Base-by-base conservation (phyloP, 169 alveolate genomes). In the Theileria parva region DNA sequence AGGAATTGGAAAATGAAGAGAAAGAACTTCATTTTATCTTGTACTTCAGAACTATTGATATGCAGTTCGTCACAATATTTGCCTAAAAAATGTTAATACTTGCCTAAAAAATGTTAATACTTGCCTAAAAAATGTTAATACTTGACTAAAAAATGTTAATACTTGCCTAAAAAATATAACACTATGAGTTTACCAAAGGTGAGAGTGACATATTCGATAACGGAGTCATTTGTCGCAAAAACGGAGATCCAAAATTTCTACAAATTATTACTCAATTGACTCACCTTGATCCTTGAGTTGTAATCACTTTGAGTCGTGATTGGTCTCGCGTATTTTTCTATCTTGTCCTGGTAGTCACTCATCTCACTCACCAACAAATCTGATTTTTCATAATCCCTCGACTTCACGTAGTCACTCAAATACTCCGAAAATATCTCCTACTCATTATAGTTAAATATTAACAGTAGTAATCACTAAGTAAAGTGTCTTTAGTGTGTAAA, bases 1-100 rank as follows among this genome's bases (percentile, higher is more conserved):
- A 81, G 32, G 12, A 61, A 69, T 21, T 80, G 44, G 85, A 81
- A 81, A 17, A 81, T n/a, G 48, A 64, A 73, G 77, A 81, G 30
- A 6, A 81, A 37, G 76, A 81, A 81, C 44, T 28, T 9, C 9
- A 81, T 23, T 25, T 77, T 68, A 21, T n/a, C 25, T 32, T 0
- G 60, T 37, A 9, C 80, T 19, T 55, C 27, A 2, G 23, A 25
- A 12, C 12, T 25, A 12, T 25, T 55, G 32, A 30, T 44, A 13
- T 68, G 63, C 13, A 30, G 64, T 0, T 60, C 50, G 25, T 75
- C 88, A 0, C 79, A 61, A 37, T 80, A 64, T 3, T 67, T 11
- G 6, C 85, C 88, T 2, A 72, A 12, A 0, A 72, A 74, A n/a
- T n/a, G n/a, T n/a, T 17, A 57, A 19, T 19, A 63, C 23, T 8